These are phyloP conservation scores for Mucuna pruriens DNA, from an alignment of 306 rosid genomes.

Conservation along the genomic window DNA sequence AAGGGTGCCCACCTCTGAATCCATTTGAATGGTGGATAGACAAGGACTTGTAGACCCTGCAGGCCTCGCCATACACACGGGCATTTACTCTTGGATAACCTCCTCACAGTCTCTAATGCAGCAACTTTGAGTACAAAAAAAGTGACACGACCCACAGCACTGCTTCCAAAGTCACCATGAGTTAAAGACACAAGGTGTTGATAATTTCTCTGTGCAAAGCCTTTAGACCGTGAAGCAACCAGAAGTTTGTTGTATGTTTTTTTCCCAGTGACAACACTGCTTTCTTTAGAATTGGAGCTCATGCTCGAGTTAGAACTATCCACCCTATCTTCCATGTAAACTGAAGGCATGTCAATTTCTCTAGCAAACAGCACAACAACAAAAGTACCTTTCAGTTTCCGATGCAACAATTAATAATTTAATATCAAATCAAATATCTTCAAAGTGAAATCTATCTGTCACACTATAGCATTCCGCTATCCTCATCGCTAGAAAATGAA, in stretches of 20 bases:
- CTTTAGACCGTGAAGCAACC: slow-evolving; percentile 60
- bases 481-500: not conserved
- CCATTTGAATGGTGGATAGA: slow-evolving; percentile 86
- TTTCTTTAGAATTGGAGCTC: slow-evolving; percentile 49
- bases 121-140: slow-evolving; percentile 80
- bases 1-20: slow-evolving; percentile 77
- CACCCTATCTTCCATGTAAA: slow-evolving; percentile 62
- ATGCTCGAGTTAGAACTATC: slow-evolving; percentile 38
- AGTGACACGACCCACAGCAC: slow-evolving; percentile 54
- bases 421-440: slow-evolving; percentile 16
- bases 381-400: slow-evolving; percentile 30
- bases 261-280: slow-evolving; percentile 42
- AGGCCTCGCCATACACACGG: slow-evolving; percentile 82
- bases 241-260: slow-evolving; percentile 40
- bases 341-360: slow-evolving; percentile 27
- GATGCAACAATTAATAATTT: slow-evolving; percentile 10
- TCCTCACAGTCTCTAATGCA: slow-evolving; percentile 72
- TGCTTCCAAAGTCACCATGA: slow-evolving; percentile 51
- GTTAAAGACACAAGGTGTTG: slow-evolving; percentile 47
- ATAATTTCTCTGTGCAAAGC: slow-evolving; percentile 45
- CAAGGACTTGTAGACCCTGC: slow-evolving; percentile 82
- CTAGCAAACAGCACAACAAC: slow-evolving; percentile 13
- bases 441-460: slow-evolving; percentile 9
- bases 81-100: slow-evolving; percentile 73
- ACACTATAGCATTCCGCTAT: not conserved